Evolutionary conservation across 1,284 basidiomycete genomes (phyloP).

Genomic region (Golubevia pallescens): DNA sequence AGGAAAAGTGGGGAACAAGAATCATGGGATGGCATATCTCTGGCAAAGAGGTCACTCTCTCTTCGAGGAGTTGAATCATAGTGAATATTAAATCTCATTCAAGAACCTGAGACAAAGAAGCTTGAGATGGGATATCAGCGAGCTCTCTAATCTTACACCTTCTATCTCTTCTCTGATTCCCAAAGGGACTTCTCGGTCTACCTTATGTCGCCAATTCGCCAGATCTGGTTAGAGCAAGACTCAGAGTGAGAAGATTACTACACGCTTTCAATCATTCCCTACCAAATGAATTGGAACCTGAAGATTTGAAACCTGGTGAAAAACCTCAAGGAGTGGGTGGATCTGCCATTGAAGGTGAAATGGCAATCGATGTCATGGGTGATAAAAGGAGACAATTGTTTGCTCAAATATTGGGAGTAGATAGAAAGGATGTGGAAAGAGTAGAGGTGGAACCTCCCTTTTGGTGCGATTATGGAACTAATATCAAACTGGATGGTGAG

Average conservation of each 20-base stretch:
- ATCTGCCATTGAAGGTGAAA: slow-evolving; percentile 1
- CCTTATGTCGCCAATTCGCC: slow-evolving; percentile 24
- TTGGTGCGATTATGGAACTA: slow-evolving; percentile 41
- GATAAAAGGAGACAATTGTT: slow-evolving; percentile 17
- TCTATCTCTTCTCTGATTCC: not conserved
- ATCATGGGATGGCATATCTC: slow-evolving; percentile 6
- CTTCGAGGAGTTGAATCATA: no score
- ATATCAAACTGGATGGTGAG: slow-evolving; percentile 50
- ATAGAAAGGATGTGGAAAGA: slow-evolving; percentile 3
- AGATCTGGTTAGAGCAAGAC: slow-evolving; percentile 10
- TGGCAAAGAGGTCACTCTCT: slow-evolving; percentile 1
- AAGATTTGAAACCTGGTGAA: slow-evolving; percentile 8
- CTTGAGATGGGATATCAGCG: not conserved
- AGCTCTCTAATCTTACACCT: not conserved
- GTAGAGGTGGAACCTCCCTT: slow-evolving; percentile 35
- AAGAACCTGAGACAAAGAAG: not conserved
- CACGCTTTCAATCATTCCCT: slow-evolving; percentile 15
- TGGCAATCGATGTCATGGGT: slow-evolving; percentile 10
- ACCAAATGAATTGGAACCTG: slow-evolving; percentile 5
- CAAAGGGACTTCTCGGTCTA: slow-evolving; percentile 9
- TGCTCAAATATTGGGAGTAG: slow-evolving; percentile 17
- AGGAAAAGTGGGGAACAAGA: not conserved
- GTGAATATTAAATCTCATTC: no score
- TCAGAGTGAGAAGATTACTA: slow-evolving; percentile 12
- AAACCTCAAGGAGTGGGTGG: slow-evolving; percentile 8